phyloP scores from a whole-genome alignment of 768 basidiomycete genomes.

The Xanthoconium purpureum region DNA sequence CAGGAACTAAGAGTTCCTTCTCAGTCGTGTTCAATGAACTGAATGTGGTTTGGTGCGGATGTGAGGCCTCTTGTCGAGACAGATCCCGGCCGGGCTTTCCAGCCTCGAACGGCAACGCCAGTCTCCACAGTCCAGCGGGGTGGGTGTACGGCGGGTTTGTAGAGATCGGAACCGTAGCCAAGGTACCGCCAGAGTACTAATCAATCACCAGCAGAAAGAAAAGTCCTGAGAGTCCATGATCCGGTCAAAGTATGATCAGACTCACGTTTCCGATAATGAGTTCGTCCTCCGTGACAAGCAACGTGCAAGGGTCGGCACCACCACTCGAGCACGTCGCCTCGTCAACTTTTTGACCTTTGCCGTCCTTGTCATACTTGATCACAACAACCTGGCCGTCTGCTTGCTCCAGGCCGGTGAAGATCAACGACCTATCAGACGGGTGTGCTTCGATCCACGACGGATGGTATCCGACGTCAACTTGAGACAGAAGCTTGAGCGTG shows the following conservation, averaged over 20 bases:
- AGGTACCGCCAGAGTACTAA: slow-evolving; percentile 67
- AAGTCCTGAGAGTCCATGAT: background rate
- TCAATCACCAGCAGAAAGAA: background rate
- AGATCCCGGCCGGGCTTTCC: slow-evolving; percentile 58
- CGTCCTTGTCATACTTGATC: slow-evolving; percentile 54
- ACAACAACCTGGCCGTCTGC: slow-evolving; percentile 61
- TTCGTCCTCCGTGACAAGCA: slow-evolving; percentile 54
- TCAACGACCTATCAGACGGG: slow-evolving; percentile 51
- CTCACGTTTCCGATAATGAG: slow-evolving; percentile 73
- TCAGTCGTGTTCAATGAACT: slow-evolving; percentile 41
- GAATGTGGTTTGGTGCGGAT: slow-evolving; percentile 69
- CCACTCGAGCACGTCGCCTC: slow-evolving; percentile 44
- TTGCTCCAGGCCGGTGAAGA: slow-evolving; percentile 68
- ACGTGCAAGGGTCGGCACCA: slow-evolving; percentile 62
- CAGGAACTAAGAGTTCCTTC: slow-evolving; percentile 65
- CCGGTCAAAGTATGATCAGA: slow-evolving; percentile 9
- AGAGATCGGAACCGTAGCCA: slow-evolving; percentile 56
- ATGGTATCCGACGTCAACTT: slow-evolving; percentile 52
- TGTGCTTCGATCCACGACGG: slow-evolving; percentile 77
- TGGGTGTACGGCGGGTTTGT: slow-evolving; percentile 45
- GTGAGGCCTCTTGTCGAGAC: slow-evolving; percentile 66
- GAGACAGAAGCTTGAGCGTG: slow-evolving; percentile 47
- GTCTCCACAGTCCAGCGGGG: slow-evolving; percentile 30
- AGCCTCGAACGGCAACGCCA: slow-evolving; percentile 38
- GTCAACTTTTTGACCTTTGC: slow-evolving; percentile 42